Evolutionary conservation across 164 flowering plant species (phyloP).

Genomic region (Hamamelis virginiana): DNA sequence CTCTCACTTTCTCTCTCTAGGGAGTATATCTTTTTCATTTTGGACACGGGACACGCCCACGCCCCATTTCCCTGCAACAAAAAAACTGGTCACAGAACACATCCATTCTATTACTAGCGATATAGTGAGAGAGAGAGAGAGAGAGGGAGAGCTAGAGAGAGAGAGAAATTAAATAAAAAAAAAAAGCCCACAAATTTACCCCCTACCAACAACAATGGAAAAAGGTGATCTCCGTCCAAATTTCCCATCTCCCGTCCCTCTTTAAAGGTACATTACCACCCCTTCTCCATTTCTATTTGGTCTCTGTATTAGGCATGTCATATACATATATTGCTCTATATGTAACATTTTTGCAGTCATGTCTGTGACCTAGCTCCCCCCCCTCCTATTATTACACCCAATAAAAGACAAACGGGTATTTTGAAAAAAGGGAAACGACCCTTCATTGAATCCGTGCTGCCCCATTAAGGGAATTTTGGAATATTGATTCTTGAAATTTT

Average conservation of each 20-base stretch:
- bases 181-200: not conserved
- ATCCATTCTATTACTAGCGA: not conserved
- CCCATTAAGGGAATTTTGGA: not conserved
- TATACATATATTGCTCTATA: not conserved
- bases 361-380: not conserved
- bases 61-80: too few species aligned
- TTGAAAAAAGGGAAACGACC: not conserved
- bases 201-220: constrained; percentile 10
- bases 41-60: constrained; percentile 15
- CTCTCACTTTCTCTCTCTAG: not conserved
- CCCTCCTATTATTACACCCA: too few species aligned
- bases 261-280: constrained; percentile 20
- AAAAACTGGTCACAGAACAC: too few species aligned
- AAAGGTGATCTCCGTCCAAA: constrained; percentile 15
- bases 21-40: not conserved
- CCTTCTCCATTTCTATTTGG: constrained; percentile 5
- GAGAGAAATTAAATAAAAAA: not conserved
- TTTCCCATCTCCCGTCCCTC: not conserved
- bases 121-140: not conserved
- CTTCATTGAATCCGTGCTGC: not conserved
- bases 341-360: not conserved
- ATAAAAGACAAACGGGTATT: too few species aligned
- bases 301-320: not conserved
- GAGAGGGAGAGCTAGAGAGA: not conserved
- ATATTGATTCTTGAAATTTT: not conserved